Evolutionary conservation across 1,284 basidiomycete genomes (phyloP), one percentile per base, ranked within the genome.

Genomic region (Rhodotorula sp.): DNA sequence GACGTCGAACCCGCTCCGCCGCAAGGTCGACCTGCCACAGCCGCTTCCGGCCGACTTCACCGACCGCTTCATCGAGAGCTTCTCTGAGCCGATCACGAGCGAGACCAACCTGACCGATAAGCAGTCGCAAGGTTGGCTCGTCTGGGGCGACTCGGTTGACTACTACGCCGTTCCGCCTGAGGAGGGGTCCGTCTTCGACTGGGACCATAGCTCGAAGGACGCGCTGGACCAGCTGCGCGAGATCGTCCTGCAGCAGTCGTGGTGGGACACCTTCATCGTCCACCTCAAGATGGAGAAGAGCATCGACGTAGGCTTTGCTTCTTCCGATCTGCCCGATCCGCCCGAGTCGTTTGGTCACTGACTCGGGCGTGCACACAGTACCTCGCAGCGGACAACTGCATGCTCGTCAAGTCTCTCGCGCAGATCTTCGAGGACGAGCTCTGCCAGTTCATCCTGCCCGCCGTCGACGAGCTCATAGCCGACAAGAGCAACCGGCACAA

Each of bases 401-500:
- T 68, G 41, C 25, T 63, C 27, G 79, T 86, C 77, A 84, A 86
- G 70, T 81, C 82, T 5, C 78, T 86, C 44, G 83, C 83, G 73
- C 85, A 87, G 75, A 75, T 85, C 19, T 81, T 80, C 59, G 88
- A 88, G 65, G 84, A 85, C 69, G 83, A 84, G 46, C 82, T 85
- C 10, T 80, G 92, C 42, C 84, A 87, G 53, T 81, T 82, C 27
- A 81, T 91, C 19, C 81, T 91, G 60, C 80, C 82, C 21, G 80
- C 84, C 19, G 82, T 89, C 48, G 89, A 92, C 59, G 84, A 86
- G 13, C 79, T 91, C 55, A 81, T 91, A 60, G 84, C 84, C 48
- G 90, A 90, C 70, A 78, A 86, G 52, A 74, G 77, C 55, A 92
- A 97, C 80, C 91, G 93, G 68, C 96, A 93, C 84, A 92, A 93